A percentile compares a stretch with the other conserved stretches of the same genome.
phyloP scores from a whole-genome alignment of 164 flowering plant species.

The Amborella trichopoda region DNA sequence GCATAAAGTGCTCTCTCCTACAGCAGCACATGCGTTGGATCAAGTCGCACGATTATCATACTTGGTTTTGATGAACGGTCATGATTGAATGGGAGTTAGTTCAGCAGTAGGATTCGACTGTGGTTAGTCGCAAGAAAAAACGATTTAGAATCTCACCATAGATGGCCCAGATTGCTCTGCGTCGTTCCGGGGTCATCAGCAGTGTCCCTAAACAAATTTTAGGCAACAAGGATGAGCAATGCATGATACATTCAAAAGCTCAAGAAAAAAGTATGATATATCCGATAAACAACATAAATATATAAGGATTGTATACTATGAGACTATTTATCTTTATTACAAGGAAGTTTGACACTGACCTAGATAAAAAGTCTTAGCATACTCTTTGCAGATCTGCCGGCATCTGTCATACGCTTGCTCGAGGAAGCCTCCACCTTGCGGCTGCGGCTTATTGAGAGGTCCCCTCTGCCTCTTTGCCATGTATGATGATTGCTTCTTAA shows the following conservation, averaged over 20 bases:
- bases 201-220: conserved; percentile 29
- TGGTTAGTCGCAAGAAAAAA: neutral
- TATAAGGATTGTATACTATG: too few relatives aligned
- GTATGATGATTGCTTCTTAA: too few relatives aligned
- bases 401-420: conserved; percentile 56
- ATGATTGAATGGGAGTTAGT: too few relatives aligned
- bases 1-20: neutral
- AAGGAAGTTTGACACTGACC: conserved; percentile 20
- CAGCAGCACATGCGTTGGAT: neutral
- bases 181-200: conserved; percentile 64
- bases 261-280: neutral
- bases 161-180: conserved; percentile 73
- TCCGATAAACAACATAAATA: neutral
- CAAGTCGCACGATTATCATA: neutral
- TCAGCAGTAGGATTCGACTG: too few relatives aligned
- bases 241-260: neutral
- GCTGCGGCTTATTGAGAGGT: too few relatives aligned
- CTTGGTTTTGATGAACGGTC: too few relatives aligned
- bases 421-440: too few relatives aligned
- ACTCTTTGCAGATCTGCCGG: conserved; percentile 45
- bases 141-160: conserved; percentile 32
- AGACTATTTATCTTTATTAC: too few relatives aligned
- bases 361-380: conserved; percentile 74
- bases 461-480: too few relatives aligned
- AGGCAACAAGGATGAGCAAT: neutral